These are phyloP conservation scores for Sclerotinia nivalis DNA, from an alignment of 2,329 filamentous ascomycete genomes.

Conservation along the genomic window DNA sequence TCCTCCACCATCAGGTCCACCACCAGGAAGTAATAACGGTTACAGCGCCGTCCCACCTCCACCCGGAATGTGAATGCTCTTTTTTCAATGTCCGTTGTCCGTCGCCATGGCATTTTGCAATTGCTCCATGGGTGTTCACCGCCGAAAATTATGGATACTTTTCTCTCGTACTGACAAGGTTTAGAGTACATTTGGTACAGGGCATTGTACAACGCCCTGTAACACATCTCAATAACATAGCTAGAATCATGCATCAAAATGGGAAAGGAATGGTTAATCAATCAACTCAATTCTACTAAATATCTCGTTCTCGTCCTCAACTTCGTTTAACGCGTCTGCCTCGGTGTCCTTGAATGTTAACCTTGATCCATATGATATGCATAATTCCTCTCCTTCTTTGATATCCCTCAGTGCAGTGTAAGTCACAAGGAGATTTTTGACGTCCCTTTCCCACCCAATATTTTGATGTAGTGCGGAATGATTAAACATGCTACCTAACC, in stretches of 20 bases:
- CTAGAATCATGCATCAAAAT: constrained; percentile 7
- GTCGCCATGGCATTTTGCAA: background rate
- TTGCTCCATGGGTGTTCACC: background rate
- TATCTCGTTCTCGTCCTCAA: constrained; percentile 37
- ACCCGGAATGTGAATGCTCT: constrained; percentile 47
- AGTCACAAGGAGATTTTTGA: constrained; percentile 47
- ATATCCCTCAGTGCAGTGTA: constrained; percentile 54
- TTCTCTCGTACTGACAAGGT: background rate
- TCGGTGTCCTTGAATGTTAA: constrained; percentile 44
- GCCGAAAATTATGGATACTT: constrained; percentile 18
- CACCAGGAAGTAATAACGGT: constrained; percentile 51
- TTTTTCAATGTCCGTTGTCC: background rate
- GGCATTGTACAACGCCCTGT: too few species aligned
- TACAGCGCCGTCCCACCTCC: constrained; percentile 63
- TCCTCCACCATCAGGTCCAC: constrained; percentile 54
- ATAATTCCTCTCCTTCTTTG: constrained; percentile 54
- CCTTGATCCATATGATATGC: constrained; percentile 45
- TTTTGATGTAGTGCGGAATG: constrained; percentile 54
- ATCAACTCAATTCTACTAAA: constrained; percentile 40
- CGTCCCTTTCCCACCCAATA: constrained; percentile 55
- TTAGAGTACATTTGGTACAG: background rate
- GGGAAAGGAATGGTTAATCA: constrained; percentile 29
- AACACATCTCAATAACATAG: background rate
- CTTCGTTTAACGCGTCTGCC: constrained; percentile 28
- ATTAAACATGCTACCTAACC: constrained; percentile 60